Conservation (phyloP, 2,329 filamentous ascomycete genomes). For the Colletotrichum agaves region DNA sequence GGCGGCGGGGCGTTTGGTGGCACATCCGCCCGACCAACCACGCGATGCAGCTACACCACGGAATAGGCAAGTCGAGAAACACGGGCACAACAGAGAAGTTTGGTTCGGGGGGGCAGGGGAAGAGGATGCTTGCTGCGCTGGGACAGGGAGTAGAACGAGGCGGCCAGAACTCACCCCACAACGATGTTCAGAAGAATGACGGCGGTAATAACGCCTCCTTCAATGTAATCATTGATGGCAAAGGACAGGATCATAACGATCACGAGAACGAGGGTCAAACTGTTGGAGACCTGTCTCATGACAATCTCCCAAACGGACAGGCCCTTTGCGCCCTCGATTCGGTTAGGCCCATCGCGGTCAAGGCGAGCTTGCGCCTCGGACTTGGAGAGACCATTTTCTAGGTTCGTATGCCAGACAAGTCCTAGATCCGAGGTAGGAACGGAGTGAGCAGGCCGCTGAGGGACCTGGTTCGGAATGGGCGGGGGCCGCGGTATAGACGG, state of each 20-base stretch:
- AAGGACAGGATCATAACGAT: conserved; percentile 79
- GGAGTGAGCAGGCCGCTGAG: conserved; percentile 42
- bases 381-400: conserved; percentile 69
- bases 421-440: conserved; percentile 43
- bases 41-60: background rate
- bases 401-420: conserved; percentile 53
- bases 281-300: conserved; percentile 81
- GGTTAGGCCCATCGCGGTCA: conserved; percentile 74
- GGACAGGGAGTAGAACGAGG: background rate
- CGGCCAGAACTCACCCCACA: conserved; percentile 62
- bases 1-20: background rate
- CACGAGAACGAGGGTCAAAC: conserved; percentile 78
- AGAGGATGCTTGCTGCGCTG: background rate
- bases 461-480: conserved; percentile 32
- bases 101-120: background rate
- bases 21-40: background rate
- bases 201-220: conserved; percentile 71
- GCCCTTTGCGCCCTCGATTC: conserved; percentile 76
- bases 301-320: conserved; percentile 80
- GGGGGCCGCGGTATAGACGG: conserved; percentile 38
- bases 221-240: conserved; percentile 72
- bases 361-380: conserved; percentile 74
- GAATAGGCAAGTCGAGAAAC: background rate
- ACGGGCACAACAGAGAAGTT: background rate
- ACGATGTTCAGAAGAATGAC: conserved; percentile 75